Percentiles rank a stretch among this genome's conserved stretches.
These are phyloP conservation scores for Rhododendron simsii DNA, from an alignment of 148 eudicot species.

Conservation along the genomic window DNA sequence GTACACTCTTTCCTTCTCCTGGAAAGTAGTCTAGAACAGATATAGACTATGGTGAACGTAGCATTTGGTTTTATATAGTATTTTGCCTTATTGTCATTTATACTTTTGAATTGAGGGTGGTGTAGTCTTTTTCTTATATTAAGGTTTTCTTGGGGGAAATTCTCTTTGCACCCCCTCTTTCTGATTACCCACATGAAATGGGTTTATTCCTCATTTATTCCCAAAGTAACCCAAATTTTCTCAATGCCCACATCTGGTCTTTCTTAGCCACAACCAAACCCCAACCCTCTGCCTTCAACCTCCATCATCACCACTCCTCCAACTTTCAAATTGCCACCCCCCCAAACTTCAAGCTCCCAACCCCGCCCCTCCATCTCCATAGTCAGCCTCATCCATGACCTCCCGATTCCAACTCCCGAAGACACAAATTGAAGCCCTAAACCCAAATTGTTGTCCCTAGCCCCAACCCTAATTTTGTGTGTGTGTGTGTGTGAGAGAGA, in stretches of 20 bases:
- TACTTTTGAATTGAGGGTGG: neutral
- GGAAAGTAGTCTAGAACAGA: neutral
- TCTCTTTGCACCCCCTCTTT: neutral
- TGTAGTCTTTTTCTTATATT: neutral
- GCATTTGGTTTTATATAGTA: neutral
- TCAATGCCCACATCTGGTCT: neutral
- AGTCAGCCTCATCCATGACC: neutral
- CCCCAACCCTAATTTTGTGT: too few relatives aligned
- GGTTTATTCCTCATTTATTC: neutral
- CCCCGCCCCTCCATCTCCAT: neutral
- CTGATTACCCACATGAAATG: neutral
- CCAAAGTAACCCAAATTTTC: neutral
- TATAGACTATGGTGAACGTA: neutral
- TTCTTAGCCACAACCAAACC: neutral
- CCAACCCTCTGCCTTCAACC: neutral
- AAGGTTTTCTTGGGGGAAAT: neutral
- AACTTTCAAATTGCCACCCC: neutral
- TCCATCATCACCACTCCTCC: neutral
- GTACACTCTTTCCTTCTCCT: neutral
- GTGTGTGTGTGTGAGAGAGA: too few relatives aligned
- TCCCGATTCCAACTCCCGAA: neutral
- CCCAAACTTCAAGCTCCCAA: neutral
- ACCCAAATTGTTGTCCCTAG: neutral
- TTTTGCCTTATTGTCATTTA: neutral
- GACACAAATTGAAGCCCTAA: neutral